phyloP scores from a whole-genome alignment of 805 yeast species.

The Metschnikowia baotianmanensis region DNA sequence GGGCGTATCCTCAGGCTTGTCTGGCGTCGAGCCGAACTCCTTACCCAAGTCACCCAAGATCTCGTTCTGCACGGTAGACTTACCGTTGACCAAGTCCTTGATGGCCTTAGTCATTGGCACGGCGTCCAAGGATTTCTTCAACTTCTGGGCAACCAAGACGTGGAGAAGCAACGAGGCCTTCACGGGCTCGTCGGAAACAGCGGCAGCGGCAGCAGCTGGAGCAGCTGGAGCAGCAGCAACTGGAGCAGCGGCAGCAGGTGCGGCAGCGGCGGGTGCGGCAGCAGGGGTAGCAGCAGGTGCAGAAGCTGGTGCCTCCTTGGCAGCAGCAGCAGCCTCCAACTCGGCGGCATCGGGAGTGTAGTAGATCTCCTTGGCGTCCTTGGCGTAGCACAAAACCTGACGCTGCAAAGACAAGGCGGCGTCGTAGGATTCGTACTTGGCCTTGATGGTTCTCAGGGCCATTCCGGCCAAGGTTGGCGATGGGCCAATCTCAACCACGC shows the following conservation, averaged over 20 bases:
- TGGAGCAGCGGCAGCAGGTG: slow-evolving; percentile 64
- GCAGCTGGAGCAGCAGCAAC: slow-evolving; percentile 40
- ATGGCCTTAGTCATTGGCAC: slow-evolving; percentile 89
- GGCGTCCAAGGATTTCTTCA: slow-evolving; percentile 85
- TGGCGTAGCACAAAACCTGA: slow-evolving; percentile 92
- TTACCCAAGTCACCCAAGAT: slow-evolving; percentile 98
- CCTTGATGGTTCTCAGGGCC: slow-evolving; percentile 95
- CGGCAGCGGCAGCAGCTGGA: slow-evolving; percentile 64
- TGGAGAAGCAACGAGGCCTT: slow-evolving; percentile 80
- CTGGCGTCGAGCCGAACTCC: slow-evolving; percentile 97
- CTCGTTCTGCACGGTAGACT: slow-evolving; percentile 97
- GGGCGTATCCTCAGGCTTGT: slow-evolving; percentile 98
- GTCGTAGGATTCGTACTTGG: slow-evolving; percentile 95
- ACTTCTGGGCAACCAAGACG: slow-evolving; percentile 90
- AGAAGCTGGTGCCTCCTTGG: slow-evolving; percentile 26
- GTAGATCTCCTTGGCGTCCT: slow-evolving; percentile 94
- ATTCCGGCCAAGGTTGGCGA: slow-evolving; percentile 98
- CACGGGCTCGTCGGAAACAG: slow-evolving; percentile 86
- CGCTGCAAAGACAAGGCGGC: slow-evolving; percentile 93
- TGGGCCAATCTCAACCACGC: slow-evolving; percentile 98
- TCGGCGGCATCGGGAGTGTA: slow-evolving; percentile 83
- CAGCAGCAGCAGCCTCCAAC: slow-evolving; percentile 25
- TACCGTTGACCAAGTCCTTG: slow-evolving; percentile 97
- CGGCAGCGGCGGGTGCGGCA: slow-evolving; percentile 50
- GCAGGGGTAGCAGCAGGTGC: slow-evolving; percentile 53